A percentile compares a stretch with the other conserved stretches of the same genome.
phyloP scores from a whole-genome alignment of 129 eudicot genomes.

The Flaveria bidentis region DNA sequence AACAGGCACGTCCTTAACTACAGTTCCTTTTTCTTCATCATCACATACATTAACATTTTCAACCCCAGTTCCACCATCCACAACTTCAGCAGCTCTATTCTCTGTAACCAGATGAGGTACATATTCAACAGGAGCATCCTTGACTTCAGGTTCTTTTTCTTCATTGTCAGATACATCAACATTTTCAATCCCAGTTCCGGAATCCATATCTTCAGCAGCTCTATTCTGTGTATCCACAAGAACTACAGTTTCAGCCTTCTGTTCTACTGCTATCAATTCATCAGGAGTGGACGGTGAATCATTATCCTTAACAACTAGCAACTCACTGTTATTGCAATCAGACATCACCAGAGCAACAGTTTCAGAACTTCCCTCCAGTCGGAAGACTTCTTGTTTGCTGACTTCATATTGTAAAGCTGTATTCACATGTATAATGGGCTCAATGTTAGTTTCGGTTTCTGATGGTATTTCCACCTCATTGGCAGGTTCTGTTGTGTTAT shows the following conservation, averaged over 20 bases:
- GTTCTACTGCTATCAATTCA: conserved; percentile 29
- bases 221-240: conserved; percentile 23
- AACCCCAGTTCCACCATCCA: conserved; percentile 17
- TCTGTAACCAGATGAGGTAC: conserved; percentile 28
- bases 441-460: conserved; percentile 24
- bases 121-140: conserved; percentile 27
- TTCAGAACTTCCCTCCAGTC: conserved; percentile 16
- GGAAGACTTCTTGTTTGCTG: conserved; percentile 30
- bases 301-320: conserved; percentile 30
- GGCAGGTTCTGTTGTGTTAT: conserved; percentile 28
- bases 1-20: conserved; percentile 29
- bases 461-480: conserved; percentile 21
- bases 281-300: conserved; percentile 30
- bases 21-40: conserved; percentile 27
- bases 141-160: conserved; percentile 29
- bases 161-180: conserved; percentile 26
- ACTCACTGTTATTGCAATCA: conserved; percentile 23
- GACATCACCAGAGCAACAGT: conserved; percentile 28
- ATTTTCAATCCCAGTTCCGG: conserved; percentile 29
- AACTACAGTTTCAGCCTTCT: conserved; percentile 30
- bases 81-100: conserved; percentile 7
- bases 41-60: conserved; percentile 31
- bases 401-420: conserved; percentile 28
- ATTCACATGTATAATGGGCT: conserved; percentile 20
- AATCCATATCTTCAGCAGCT: neutral